A percentile compares a stretch with the other conserved stretches of the same genome.
Evolutionary conservation across 2,329 filamentous ascomycete species (phyloP).

Genomic region (Hypoxylon sp.): DNA sequence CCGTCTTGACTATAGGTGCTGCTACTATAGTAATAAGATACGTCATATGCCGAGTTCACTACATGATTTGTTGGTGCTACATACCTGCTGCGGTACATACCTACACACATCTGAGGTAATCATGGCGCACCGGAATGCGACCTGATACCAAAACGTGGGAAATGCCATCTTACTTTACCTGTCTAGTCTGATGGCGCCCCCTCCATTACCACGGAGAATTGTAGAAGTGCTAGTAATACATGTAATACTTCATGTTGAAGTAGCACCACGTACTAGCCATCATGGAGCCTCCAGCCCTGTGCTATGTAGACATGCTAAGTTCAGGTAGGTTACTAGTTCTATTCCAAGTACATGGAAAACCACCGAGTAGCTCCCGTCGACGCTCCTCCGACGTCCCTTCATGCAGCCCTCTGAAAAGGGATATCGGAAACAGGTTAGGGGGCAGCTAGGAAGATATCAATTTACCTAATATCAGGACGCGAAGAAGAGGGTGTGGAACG

Average conservation of each 20-base stretch:
- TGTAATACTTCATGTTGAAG: neutral
- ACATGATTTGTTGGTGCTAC: neutral
- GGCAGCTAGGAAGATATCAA: neutral
- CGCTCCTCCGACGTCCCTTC: neutral
- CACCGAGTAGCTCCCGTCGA: neutral
- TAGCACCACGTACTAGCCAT: neutral
- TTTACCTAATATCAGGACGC: neutral
- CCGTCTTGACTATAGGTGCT: neutral
- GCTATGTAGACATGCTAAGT: neutral
- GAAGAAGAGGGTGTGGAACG: neutral
- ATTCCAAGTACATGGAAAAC: neutral
- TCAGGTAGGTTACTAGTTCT: neutral
- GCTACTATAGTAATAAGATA: neutral
- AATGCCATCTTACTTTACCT: neutral
- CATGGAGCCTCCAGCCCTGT: neutral
- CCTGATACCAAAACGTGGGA: neutral
- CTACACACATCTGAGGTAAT: conserved; percentile 1
- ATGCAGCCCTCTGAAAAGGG: neutral
- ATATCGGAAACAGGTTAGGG: neutral
- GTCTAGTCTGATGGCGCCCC: neutral
- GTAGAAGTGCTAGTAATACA: neutral
- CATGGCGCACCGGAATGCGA: neutral
- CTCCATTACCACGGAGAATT: neutral
- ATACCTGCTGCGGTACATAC: neutral
- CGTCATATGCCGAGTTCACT: neutral